Conservation (phyloP, 768 basidiomycete species). For the Hericium erinaceus region DNA sequence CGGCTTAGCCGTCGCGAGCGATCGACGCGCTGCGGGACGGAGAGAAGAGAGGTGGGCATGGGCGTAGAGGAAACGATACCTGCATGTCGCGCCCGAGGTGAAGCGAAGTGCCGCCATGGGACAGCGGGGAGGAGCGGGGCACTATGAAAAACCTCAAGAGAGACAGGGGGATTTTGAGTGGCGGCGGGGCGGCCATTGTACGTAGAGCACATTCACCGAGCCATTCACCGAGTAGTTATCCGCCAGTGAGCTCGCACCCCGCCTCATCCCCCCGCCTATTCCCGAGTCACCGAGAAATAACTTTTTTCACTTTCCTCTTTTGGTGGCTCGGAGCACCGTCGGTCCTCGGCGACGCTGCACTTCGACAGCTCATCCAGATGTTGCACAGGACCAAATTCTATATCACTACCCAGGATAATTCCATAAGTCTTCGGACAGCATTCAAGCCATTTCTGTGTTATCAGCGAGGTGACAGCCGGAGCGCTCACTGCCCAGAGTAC, state of each 20-base stretch:
- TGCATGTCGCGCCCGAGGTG: slow-evolving; percentile 11
- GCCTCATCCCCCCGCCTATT: neutral
- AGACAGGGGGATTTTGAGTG: neutral
- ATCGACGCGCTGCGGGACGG: slow-evolving; percentile 20
- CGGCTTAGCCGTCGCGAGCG: slow-evolving; percentile 53
- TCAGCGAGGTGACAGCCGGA: no score
- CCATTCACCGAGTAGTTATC: slow-evolving; percentile 47
- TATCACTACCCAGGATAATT: no score
- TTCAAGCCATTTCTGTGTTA: no score
- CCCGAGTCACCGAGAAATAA: slow-evolving; percentile 12
- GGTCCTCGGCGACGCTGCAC: neutral
- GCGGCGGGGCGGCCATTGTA: neutral
- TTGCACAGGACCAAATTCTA: no score
- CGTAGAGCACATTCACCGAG: slow-evolving; percentile 30
- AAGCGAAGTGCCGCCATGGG: slow-evolving; percentile 10
- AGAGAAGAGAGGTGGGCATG: slow-evolving; percentile 11
- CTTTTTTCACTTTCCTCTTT: slow-evolving; percentile 1
- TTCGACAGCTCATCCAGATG: neutral
- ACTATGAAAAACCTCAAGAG: slow-evolving; percentile 1
- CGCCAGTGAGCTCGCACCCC: neutral
- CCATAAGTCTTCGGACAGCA: no score
- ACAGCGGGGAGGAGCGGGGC: neutral
- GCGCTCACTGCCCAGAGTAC: neutral
- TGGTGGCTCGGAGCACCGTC: slow-evolving; percentile 13
- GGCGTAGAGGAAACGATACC: slow-evolving; percentile 14